These are phyloP conservation scores for Magnusiomyces magnusii DNA, from an alignment of 1,139 yeast genomes.

Conservation along the genomic window DNA sequence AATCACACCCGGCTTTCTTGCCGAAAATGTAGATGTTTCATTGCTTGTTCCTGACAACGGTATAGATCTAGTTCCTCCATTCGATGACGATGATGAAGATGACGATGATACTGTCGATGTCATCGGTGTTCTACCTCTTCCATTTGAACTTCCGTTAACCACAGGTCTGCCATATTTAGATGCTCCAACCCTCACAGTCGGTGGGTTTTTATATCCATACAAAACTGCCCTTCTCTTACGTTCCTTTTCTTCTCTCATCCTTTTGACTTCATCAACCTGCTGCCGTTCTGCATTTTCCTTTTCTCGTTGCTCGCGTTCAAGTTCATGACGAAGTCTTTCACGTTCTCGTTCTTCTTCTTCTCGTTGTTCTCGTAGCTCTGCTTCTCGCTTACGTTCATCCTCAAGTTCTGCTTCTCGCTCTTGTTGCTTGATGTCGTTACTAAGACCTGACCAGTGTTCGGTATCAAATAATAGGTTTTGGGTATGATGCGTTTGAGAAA, in stretches of 20 bases:
- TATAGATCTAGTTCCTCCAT: too few species aligned
- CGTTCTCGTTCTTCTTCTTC: slow-evolving; percentile 18
- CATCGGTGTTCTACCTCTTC: not conserved
- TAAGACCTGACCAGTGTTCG: slow-evolving; percentile 31
- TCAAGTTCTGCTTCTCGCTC: not conserved
- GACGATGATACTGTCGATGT: too few species aligned
- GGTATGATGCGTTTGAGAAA: slow-evolving; percentile 34
- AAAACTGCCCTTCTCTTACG: not conserved
- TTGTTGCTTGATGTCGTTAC: slow-evolving; percentile 17
- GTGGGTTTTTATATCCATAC: not conserved
- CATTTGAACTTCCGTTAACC: not conserved
- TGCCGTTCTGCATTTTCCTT: slow-evolving; percentile 25
- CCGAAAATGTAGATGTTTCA: too few species aligned
- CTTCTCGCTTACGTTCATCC: slow-evolving; percentile 20
- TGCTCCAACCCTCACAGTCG: not conserved
- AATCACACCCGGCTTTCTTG: too few species aligned
- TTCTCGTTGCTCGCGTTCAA: slow-evolving; percentile 16
- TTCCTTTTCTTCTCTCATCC: not conserved
- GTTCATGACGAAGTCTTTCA: not conserved
- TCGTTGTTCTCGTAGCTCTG: slow-evolving; percentile 20
- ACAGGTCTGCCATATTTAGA: not conserved
- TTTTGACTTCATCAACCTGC: slow-evolving; percentile 30
- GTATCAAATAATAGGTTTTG: slow-evolving; percentile 27
- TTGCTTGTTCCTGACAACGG: too few species aligned
- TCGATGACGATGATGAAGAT: too few species aligned